Evolutionary conservation across 495 filamentous ascomycete species (phyloP), one percentile per base, ranked within the genome.

Genomic region (Penicillium cataractarum): DNA sequence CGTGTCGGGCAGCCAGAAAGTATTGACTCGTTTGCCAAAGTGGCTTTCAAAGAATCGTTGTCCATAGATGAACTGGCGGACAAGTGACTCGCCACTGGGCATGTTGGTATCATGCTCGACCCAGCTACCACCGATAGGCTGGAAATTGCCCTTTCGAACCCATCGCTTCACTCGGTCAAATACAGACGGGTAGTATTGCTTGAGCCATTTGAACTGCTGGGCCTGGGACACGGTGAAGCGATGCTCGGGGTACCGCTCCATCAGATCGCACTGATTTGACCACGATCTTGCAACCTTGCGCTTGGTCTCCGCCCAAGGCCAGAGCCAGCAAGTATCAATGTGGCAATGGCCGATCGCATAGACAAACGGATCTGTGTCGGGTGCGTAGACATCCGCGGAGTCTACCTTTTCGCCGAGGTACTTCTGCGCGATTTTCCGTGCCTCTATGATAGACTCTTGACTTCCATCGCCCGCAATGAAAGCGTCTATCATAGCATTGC

Each of bases 221-320:
- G 94, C 95, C 67, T 96, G 92, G 0, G 94, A 97, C 67, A 87
- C 90, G 40, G 90, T 86, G 78, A 99, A 99, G 22, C 92, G 87
- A 67, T 96, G 89, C 75, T 99, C 95, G 0, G 94, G 92, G 64
- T 98, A 99, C 4, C 91, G 86, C 35, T 99, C 95, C 79, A 99
- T 89, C 48, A 99, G 78, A 68, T 94, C 88, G 71, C 93, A 97
- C 71, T 99, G 95, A 71, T 91, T 97, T 2, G 92, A 91, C 94
- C 95, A 99, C 1, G 94, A 97, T 22, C 95, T 87, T 26, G 92
- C 95, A 7, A 97, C 89, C 80, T 99, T 99, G 61, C 95, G 89
- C 74, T 97, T 97, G 1, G 95, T 99, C 81, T 99, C 95, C n/a
- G 92, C 95, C 83, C 90, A 98, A 3, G 95, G 95, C 95, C 95